Base-by-base conservation (phyloP, 345 rosid species). In the Kandelia obovata region DNA sequence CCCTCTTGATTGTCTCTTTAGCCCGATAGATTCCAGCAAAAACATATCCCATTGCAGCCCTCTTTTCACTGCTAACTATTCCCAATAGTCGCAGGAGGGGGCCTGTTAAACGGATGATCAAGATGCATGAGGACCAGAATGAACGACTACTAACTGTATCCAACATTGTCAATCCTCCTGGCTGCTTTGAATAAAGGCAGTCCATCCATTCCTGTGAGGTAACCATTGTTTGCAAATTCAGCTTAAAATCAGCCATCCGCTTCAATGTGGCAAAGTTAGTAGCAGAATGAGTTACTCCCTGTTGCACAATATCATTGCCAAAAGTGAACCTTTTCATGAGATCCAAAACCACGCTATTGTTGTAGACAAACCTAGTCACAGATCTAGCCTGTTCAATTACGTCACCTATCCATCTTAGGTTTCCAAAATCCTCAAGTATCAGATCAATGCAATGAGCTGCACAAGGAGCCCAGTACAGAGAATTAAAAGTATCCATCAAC, bases 381-480 rank as follows among this genome's bases (percentile, higher is more conserved):
- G 92, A 78, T 81, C 78, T 82, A 69, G 99, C 98, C 71, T 90
- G 94, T 69, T 82, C 90, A 59, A 92, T 81, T 27, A 84, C 77
- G 26, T 76, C 81, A 52, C 79, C 73, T 69, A 95, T 84, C 98
- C 93, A 87, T 27, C 81, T 88, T 63, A 88, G 74, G 68, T 88
- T 86, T 30, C 75, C 66, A 34, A 95, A 83, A 62, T 90, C 96
- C 72, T 85, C 92, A 2, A 95, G 91, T 78, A 95, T 92, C 80
- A 82, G 74, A 80, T 87, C 92, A 34, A 90, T 69, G 77, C 87
- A 88, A 53, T 71, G 84, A 64, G 83, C 82, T 58, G 96, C 90
- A 77, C 98, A 92, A 62, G 98, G 96, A 71, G 92, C 84, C 97
- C 98, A 95, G 46, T 85, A 95, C 17, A 95, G 76, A 61, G 83